Base-by-base conservation (phyloP, 208 protist species). In the Wallacemonas rigidus region DNA sequence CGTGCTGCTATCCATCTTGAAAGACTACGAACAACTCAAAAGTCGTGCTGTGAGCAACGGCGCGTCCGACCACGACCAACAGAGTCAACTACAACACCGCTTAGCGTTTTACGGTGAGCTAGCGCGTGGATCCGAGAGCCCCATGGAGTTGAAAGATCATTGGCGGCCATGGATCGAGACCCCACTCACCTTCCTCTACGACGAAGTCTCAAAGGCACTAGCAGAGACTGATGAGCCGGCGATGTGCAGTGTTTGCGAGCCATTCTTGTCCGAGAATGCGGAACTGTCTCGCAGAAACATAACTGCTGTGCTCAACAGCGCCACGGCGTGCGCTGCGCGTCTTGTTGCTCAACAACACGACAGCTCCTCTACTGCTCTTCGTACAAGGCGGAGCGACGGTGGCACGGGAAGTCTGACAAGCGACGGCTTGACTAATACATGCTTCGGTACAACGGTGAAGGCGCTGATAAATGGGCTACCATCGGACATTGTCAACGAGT, bases 1-100 rank as follows among this genome's bases (percentile, higher is more conserved):
- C 43, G 77, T 91, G 3, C 75, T 90, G 41, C 67, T 86, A 5
- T 69, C 67, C 12, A 60, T 90, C 8, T 60, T 89, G 17, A 84
- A 85, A 51, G 81, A 91, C n/a, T 69, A 88, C 15, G 89, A 94
- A 38, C 60, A 56, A 4, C 51, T 77, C 1, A 87, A 83, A 69
- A 56, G 76, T 8, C 80, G 87, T 14, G 2, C 60, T 4, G n/a
- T 51, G 9, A 14, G 50, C 4, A 44, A 26, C 12, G 41, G 50
- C 11, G 41, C 36, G 17, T 38, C 38, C 12, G 60, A 38, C 7
- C 15, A n/a, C 4, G 17, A 44, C 3, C 60, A 41, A 3, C 41
- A 65, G n/a, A 3, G 6, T 9, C 60, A 65, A n/a, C 4, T 65
- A n/a, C 44, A 38, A 36, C 5, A 26, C 41, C 41, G 12, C 8